phyloP scores from a whole-genome alignment of 148 eudicot genomes.

The Chenopodium album region DNA sequence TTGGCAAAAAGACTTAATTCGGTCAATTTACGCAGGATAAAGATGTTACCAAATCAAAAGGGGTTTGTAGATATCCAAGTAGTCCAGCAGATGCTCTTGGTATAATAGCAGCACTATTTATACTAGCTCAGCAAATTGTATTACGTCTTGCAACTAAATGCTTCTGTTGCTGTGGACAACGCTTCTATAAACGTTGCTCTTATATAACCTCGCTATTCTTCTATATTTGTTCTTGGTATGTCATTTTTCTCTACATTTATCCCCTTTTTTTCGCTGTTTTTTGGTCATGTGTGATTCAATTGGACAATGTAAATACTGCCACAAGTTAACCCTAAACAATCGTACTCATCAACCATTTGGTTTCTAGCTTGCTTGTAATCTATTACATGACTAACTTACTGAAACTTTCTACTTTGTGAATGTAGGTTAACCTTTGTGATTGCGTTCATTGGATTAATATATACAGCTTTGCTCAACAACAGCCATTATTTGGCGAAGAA shows the following conservation, averaged over 20 bases:
- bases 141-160: conserved; percentile 13
- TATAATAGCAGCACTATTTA: conserved; percentile 12
- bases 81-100: conserved; percentile 21
- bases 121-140: conserved; percentile 17
- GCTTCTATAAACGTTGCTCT: conserved; percentile 6
- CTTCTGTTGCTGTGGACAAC: conserved; percentile 26
- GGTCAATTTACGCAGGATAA: background rate
- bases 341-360: too few species aligned
- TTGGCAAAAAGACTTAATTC: too few species aligned
- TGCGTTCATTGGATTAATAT: conserved; percentile 16
- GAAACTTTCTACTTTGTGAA: background rate
- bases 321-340: background rate
- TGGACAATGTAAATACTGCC: background rate
- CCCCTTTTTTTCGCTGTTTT: background rate
- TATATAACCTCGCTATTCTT: conserved; percentile 10
- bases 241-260: background rate
- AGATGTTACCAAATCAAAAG: background rate
- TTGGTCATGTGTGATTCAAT: too few species aligned
- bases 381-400: background rate
- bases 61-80: conserved; percentile 19
- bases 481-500: background rate
- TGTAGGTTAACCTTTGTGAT: conserved; percentile 29
- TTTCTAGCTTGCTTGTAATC: too few species aligned
- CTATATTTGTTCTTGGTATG: conserved; percentile 32
- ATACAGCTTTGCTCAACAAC: conserved; percentile 18